Base-by-base conservation (phyloP, 1,139 yeast genomes). In the Waltiozyma solani region DNA sequence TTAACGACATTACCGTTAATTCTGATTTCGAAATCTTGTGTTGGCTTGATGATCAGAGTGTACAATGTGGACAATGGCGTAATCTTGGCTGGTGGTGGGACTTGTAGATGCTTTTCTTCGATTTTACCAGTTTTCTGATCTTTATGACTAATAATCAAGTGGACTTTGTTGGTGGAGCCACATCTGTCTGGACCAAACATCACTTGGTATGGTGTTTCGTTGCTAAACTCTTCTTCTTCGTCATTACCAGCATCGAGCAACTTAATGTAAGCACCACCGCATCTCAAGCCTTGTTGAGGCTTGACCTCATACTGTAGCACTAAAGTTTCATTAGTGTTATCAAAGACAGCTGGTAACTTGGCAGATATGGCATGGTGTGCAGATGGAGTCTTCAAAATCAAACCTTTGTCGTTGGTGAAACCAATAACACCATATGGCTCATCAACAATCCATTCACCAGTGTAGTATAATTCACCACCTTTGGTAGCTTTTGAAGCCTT, bases 161-260 rank as follows among this genome's bases (percentile, higher is more conserved):
- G 94, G 23, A 87, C 78, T 59, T 78, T 79, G 63, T 86, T 83
- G 36, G 79, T 73, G 37, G 77, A 59, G 4, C 95, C 95, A 63
- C 97, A 89, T 57, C 71, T 73, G 60, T 89, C 97, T 29, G 97
- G 97, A 21, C 96, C 97, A 66, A 89, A 89, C 93, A 87, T 82
- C 47, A 89, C 61, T 56, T 81, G 86, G 62, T 80, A 86, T 1
- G 89, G 83, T 7, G 94, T 70, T 19, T 69, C 74, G 44, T 73
- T 71, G 49, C 64, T 66, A 60, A 82, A 78, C 51, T 66, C 69
- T 27, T 57, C 56, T 44, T 64, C 63, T 11, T 60, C 62, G 37
- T 56, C 60, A 20, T 71, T 62, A 4, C 64, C 73, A n/a, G 65
- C 67, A 29, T 76, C 67, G 40, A 87, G 64, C 37, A 87, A 65